Evolutionary conservation across 257 asterid species (phyloP).

Genomic region (Ehretia macrophylla): DNA sequence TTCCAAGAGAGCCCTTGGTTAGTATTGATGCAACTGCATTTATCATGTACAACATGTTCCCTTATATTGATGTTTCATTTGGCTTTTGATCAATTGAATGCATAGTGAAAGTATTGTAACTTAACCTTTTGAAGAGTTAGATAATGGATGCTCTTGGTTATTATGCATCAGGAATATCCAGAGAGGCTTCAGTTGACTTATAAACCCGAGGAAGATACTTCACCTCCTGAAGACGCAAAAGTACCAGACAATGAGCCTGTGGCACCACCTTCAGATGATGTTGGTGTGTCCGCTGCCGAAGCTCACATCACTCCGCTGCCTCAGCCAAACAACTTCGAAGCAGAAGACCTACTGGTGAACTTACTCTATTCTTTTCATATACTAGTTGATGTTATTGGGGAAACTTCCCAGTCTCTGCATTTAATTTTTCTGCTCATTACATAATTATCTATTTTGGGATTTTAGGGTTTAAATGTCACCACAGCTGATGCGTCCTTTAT

Average conservation of each 20-base stretch:
- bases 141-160: not conserved
- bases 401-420: constrained; percentile 5
- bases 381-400: constrained; percentile 7
- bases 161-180: constrained; percentile 68
- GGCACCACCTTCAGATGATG: constrained; percentile 44
- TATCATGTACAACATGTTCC: not conserved
- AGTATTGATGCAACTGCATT: constrained; percentile 12
- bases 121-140: no score
- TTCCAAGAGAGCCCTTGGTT: constrained; percentile 41
- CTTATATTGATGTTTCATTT: no score
- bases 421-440: constrained; percentile 11
- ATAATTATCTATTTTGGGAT: constrained; percentile 1
- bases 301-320: constrained; percentile 39
- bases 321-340: constrained; percentile 42
- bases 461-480: constrained; percentile 72
- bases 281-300: constrained; percentile 41
- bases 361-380: constrained; percentile 6
- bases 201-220: constrained; percentile 70
- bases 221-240: constrained; percentile 58
- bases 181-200: constrained; percentile 95
- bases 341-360: constrained; percentile 82
- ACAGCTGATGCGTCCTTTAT: constrained; percentile 57
- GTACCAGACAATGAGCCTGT: constrained; percentile 40
- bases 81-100: no score
- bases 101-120: no score